Evolutionary conservation across 2,329 filamentous ascomycete genomes (phyloP), one percentile per base, ranked within the genome.

Genomic region (Pleoardoris graminearum): DNA sequence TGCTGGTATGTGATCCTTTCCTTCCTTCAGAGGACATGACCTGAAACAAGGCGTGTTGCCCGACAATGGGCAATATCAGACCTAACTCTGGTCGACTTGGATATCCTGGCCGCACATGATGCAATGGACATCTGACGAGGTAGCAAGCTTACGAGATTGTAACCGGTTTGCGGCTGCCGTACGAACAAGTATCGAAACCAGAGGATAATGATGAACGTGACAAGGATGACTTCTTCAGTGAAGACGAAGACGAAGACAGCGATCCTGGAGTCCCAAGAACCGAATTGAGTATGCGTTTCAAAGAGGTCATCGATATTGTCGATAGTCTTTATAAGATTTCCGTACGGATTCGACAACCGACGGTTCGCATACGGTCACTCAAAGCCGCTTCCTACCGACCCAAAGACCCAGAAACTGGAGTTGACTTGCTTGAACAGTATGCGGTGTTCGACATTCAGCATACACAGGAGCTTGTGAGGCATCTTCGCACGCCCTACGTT

Each of bases 301-400:
- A 55, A 22, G 71, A 74, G 12, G 51, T 73, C n/a, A 51, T 70
- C 3, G 71, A 74, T 38, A 72, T 73, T 7, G 61, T 73, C 39
- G 66, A 73, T 53, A 71, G 72, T 29, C 60, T 73, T 2, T 74
- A 74, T 54, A 72, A 70, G 41, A 60, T 73, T 3, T 71, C 69
- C 36, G 67, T 74, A 10, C 66, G 71, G 21, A 74, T 74, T 42
- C 62, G 71, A 38, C 66, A 63, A 6, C 70, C 71, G 0, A 71
- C 67, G 1, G 57, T 73, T 29, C 62, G 65, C 19, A 67, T 63
- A 16, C 67, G 70, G 29, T 71, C 70, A 12, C 59, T 73, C 11
- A 73, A 67, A 51, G 71, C 70, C 14, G 63, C 70, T 10, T 65
- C 70, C 3, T 74, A 67, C 29, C 60, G 58, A 16, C 68, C 65